Evolutionary conservation across 495 filamentous ascomycete genomes (phyloP), one percentile per base, ranked within the genome.

Genomic region (Xylaria castorea): DNA sequence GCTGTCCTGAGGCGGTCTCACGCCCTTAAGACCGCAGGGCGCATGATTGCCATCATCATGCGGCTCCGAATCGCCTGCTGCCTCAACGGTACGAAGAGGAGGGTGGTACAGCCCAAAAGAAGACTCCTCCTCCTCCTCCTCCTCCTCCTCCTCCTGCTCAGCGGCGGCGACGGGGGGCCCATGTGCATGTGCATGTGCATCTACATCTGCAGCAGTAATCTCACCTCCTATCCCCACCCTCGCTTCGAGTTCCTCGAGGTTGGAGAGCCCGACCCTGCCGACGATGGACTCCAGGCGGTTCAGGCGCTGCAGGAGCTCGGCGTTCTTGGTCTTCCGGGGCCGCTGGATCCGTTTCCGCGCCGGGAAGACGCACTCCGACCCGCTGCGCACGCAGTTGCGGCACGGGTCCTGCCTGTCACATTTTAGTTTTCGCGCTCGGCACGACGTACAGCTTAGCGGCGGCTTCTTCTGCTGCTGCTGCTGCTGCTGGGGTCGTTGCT

Each of bases 341-440:
- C 75, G 76, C 30, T 77, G 86, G 84, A 72, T 89, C 84, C 74
- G 76, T 83, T 84, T 82, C 87, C 86, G 71, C 83, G 81, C 80
- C 85, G 93, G 93, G 75, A 92, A 95, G 30, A 93, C 78, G 77
- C 93, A 96, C 75, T 93, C 89, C 68, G 89, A 88, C 14, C 87
- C 88, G 9, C 88, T 88, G 74, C 89, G 90, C 58, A 83, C 81
- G 78, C 93, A 96, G 74, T 95, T 93, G 18, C 86, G 87, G 77
- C 93, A 96, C 32, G 92, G 92, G 38, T 75, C 30, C 58, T 82
- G 77, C 36, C 85, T 80, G 81, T 94, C 91, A 77, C 93, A 95
- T 74, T 90, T 91, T 5, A 95, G 89, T 75, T 95, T 95, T 32
- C 92, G 83, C 73, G 89, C 85, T n/a, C 92, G 87, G 78, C 92